Evolutionary conservation across 2,329 filamentous ascomycete genomes (phyloP).

Genomic region (Aphanoascus verrucosus): DNA sequence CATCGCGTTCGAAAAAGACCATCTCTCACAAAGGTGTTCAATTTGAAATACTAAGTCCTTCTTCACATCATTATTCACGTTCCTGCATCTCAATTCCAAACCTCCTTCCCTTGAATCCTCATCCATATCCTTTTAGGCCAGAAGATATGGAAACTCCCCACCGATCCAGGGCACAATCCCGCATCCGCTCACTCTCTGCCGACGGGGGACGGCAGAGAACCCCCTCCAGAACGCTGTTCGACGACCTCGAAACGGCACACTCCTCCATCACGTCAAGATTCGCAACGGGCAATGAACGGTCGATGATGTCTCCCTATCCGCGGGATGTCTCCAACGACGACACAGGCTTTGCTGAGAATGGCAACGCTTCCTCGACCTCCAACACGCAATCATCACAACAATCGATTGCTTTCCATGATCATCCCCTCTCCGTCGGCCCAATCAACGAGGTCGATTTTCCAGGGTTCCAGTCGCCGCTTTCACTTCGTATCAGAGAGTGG

Average conservation of each 20-base stretch:
- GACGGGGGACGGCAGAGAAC: slow-evolving; percentile 11
- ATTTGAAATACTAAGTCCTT: slow-evolving; percentile 18
- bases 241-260: slow-evolving; percentile 17
- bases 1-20: slow-evolving; percentile 4
- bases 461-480: no score
- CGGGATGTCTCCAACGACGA: no score
- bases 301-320: slow-evolving; percentile 1
- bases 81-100: background rate
- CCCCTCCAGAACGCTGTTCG: slow-evolving; percentile 16
- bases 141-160: background rate
- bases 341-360: no score
- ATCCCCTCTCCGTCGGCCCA: no score
- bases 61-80: background rate
- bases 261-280: slow-evolving; percentile 18
- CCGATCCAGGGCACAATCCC: background rate
- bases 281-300: background rate
- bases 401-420: no score
- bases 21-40: slow-evolving; percentile 15
- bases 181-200: slow-evolving; percentile 7
- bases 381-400: no score
- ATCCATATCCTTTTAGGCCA: background rate
- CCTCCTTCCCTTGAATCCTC: background rate
- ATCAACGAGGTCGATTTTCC: no score
- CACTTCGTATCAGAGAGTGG: no score
- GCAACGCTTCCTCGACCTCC: no score